Evolutionary conservation across 441 rosid species (phyloP).

Genomic region (Omphalea diandra): DNA sequence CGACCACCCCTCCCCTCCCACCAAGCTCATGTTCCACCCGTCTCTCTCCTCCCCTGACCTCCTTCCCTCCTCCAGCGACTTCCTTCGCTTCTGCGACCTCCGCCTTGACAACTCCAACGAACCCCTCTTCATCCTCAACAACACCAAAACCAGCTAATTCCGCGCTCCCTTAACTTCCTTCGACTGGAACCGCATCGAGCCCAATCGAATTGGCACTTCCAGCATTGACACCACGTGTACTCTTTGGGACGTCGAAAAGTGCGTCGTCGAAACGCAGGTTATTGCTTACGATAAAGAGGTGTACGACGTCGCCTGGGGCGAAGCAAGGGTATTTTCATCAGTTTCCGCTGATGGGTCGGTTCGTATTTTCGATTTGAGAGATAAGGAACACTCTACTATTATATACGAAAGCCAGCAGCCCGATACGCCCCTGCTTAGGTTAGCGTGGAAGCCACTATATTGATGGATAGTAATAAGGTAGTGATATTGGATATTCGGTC

Average conservation of each 20-base stretch:
- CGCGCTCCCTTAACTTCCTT: slow-evolving; percentile 95
- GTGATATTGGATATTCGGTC: slow-evolving; percentile 89
- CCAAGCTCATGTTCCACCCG: slow-evolving; percentile 90
- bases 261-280: slow-evolving; percentile 79
- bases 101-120: slow-evolving; percentile 50
- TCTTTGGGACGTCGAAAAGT: slow-evolving; percentile 85
- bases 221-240: slow-evolving; percentile 95
- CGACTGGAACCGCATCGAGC: slow-evolving; percentile 95
- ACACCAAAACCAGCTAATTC: slow-evolving; percentile 81
- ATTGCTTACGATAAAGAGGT: slow-evolving; percentile 97
- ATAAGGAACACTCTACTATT: slow-evolving; percentile 90
- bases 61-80: slow-evolving; percentile 87
- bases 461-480: slow-evolving; percentile 92
- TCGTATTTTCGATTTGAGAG: slow-evolving; percentile 80
- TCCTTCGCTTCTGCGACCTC: slow-evolving; percentile 82
- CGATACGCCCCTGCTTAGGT: slow-evolving; percentile 75
- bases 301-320: slow-evolving; percentile 96
- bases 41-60: slow-evolving; percentile 46
- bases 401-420: slow-evolving; percentile 92
- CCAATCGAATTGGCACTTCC: slow-evolving; percentile 84
- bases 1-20: slow-evolving; percentile 88
- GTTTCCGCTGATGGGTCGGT: slow-evolving; percentile 97
- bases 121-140: slow-evolving; percentile 67
- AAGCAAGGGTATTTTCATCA: slow-evolving; percentile 84
- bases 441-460: slow-evolving; percentile 93